These are phyloP conservation scores for Obelidium mucronatum DNA, from an alignment of 192 early-diverging fungal species.

Conservation along the genomic window DNA sequence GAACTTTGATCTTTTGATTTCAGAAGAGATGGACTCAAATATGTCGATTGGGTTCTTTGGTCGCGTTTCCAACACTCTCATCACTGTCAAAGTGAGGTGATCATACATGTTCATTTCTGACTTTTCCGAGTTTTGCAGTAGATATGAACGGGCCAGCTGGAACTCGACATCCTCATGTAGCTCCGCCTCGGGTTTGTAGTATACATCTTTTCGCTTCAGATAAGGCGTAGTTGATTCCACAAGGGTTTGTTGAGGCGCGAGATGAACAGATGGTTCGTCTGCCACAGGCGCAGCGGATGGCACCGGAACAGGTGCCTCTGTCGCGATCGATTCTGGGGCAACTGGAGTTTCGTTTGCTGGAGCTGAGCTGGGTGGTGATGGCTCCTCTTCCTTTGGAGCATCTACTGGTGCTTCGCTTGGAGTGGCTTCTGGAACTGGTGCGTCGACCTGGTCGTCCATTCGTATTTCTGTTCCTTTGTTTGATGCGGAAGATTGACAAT, in stretches of 20 bases:
- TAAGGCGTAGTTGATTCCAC: slow-evolving; percentile 31
- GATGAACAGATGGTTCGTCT: not conserved
- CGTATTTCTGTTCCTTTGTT: not conserved
- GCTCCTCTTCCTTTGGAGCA: not conserved
- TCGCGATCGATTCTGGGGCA: not conserved
- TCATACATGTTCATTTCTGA: slow-evolving; percentile 55
- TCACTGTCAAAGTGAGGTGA: slow-evolving; percentile 55
- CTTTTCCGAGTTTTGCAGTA: slow-evolving; percentile 53
- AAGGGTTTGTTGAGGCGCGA: slow-evolving; percentile 6
- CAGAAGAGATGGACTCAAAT: slow-evolving; percentile 53
- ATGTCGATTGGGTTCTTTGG: slow-evolving; percentile 51
- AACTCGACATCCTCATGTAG: slow-evolving; percentile 59
- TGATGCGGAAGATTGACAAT: not conserved
- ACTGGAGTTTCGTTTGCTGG: not conserved
- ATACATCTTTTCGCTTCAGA: slow-evolving; percentile 48
- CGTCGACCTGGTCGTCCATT: not conserved
- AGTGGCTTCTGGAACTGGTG: not conserved
- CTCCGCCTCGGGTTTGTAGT: slow-evolving; percentile 36
- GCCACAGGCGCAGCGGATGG: slow-evolving; percentile 6
- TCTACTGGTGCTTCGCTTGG: not conserved
- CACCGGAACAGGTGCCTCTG: not conserved
- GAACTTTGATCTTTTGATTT: slow-evolving; percentile 53
- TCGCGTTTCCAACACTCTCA: slow-evolving; percentile 56
- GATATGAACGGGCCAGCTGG: slow-evolving; percentile 53
- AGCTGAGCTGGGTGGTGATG: not conserved